Conservation (phyloP, 257 asterid species). For the Ocimum tenuiflorum region DNA sequence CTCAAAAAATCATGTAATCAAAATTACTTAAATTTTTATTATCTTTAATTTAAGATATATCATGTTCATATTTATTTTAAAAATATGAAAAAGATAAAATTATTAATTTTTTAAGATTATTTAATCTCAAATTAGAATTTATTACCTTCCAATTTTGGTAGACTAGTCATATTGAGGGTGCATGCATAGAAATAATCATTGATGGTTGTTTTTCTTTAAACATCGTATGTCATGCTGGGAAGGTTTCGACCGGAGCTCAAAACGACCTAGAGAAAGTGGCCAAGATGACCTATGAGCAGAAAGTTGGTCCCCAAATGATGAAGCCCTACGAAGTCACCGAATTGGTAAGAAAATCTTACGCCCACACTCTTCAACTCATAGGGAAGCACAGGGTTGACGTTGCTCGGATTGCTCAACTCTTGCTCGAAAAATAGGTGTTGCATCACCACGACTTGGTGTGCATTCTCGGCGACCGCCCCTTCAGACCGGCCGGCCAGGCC, state of each 20-base stretch:
- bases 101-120: no score
- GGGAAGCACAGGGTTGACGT: constrained; percentile 70
- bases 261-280: constrained; percentile 93
- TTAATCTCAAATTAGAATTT: no score
- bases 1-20: no score
- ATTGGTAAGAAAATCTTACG: constrained; percentile 65
- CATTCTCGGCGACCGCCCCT: constrained; percentile 70
- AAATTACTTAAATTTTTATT: no score
- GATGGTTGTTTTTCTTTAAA: no score
- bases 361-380: constrained; percentile 50
- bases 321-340: constrained; percentile 85
- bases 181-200: no score
- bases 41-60: no score
- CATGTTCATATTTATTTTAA: no score
- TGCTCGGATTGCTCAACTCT: constrained; percentile 56
- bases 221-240: constrained; percentile 66
- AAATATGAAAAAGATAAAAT: no score
- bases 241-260: constrained; percentile 91
- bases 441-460: constrained; percentile 72
- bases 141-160: no score
- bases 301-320: constrained; percentile 61
- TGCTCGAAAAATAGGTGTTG: constrained; percentile 78
- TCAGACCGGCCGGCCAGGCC: constrained; percentile 43
- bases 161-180: no score
- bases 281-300: constrained; percentile 77